Evolutionary conservation across 805 yeast genomes (phyloP), one percentile per base, ranked within the genome.

Genomic region (Lachancea kluyveri): DNA sequence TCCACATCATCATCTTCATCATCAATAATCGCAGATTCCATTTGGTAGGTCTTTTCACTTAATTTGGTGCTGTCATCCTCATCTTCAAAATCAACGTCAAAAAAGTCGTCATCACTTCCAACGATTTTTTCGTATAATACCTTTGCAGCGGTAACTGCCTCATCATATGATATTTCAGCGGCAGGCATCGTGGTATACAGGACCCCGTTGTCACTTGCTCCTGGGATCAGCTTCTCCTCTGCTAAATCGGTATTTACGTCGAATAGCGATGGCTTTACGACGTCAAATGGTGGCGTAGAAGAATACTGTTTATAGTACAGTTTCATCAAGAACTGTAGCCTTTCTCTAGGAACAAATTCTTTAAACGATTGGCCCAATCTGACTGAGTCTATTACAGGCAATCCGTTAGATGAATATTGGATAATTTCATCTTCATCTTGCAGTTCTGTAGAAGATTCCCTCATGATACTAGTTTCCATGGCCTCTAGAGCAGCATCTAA

Each of bases 71-170:
- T 68, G 21, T 77, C 88, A 26, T 83, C 95, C 13, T 87, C 96
- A 55, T 90, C 97, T 59, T 90, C 96, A 52, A 90, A 90, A 59
- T 90, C 97, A 24, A 90, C 84, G 56, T 86, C 95, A 53, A 90
- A 90, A 62, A 92, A 92, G 59, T 90, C 97, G 48, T 90, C 96
- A 53, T 83, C 92, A 2, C 94, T 74, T 7, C 97, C 97, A 8
- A 92, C 94, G 40, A 90, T 78, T 35, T 70, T 67, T 39, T 74
- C 77, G 55, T 85, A 90, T 24, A 90, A 54, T 13, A 73, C 62
- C 52, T 77, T 81, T 5, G 88, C 86, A 39, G 86, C 92, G 2
- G 88, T 77, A 12, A 90, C 74, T 4, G 84, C 73, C 18, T 96
- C 97, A 54, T 90, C 96, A 56, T 87, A 90, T 22, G 95, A 80